Base-by-base conservation (phyloP, 2,329 filamentous ascomycete species). In the Fusarium dimerum region DNA sequence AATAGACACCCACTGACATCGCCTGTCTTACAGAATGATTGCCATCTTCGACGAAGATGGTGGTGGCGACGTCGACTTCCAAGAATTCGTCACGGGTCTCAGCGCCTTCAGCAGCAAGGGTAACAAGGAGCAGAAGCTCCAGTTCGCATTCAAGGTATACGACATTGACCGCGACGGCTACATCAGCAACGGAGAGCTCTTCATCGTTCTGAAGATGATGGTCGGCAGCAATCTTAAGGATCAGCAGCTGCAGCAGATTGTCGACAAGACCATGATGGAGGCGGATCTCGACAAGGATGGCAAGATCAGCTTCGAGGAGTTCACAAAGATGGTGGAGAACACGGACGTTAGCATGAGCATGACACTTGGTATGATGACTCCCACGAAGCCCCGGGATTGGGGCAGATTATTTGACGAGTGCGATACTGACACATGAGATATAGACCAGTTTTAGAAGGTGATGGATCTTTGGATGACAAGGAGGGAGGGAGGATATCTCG, bases 171-270 rank as follows among this genome's bases (percentile, higher is more conserved):
- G 94, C 55, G 94, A 99, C 73, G 94, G 94, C 20, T 99, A 90
- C 77, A 99, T 99, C 70, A 96, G 90, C 79, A 99, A 99, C 74
- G 94, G 94, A 67, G 94, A 99, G 79, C 84, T 99, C 47, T 99
- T 97, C 74, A 97, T 99, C 68, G 94, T 99, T 68, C 82, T 99
- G 68, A 99, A 99, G 88, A 99, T 99, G 94, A 99, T 99, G 94
- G 94, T 99, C 47, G 94, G 94, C 54, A 97, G 90, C 78, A 99
- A 99, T 75, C 78, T 99, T 68, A 99, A 99, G 82, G 94, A 99
- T 73, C 91, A 97, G 76, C 94, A 99, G 78, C 78, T 99, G 71
- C 94, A 99, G 78, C 94, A 93, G 84, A 99, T 99, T 71, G 94
- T 99, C 64, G 94, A 99, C 79, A 99, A 99, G 85, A 99, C 94